Evolutionary conservation across 2,329 filamentous ascomycete species (phyloP), one percentile per base, ranked within the genome.

Genomic region (Fusarium luffae): DNA sequence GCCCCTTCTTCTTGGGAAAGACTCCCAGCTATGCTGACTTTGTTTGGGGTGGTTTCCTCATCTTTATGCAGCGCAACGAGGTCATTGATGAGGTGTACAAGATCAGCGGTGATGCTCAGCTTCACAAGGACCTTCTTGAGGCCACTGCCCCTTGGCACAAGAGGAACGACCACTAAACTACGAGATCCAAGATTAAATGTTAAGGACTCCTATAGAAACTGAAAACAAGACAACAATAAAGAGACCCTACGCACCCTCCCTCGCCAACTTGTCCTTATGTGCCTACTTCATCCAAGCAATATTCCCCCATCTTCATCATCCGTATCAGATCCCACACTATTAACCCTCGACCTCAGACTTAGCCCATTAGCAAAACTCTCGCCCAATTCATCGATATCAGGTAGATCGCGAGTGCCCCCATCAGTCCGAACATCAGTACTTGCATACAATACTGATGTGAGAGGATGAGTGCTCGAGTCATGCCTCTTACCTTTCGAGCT

Each of bases 1-100:
- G 91, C 0, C 86, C 87, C 0, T 92, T 87, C 74, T 88, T 92
- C 57, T 50, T 86, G 64, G 91, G 91, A 0, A 78, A 84, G 48
- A 83, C 82, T 63, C 79, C 84, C 6, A 82, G 82, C 40, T 91
- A 86, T 75, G 85, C 84, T 6, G 89, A 90, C 74, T 86, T 92
- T 58, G 80, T 88, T 4, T 85, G 88, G 73, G 84, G 84, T 1
- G 81, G 81, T 2, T 79, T 80, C 34, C 66, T 89, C 60, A 77
- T 85, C 7, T 86, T 85, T 41, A 49, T 75, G 59, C 70, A 77
- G 63, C 70, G 75, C 2, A 69, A 83, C 7, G 79, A 79, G 4
- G 58, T 76, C 3, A 80, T 77, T 10, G 76, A 79, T 19, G 76
- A 77, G 47, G 12, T 81, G 19, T 73, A 85, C 60, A 76, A 77